These are phyloP conservation scores for Calvatia gigantea DNA, from an alignment of 768 basidiomycete species.

Conservation along the genomic window DNA sequence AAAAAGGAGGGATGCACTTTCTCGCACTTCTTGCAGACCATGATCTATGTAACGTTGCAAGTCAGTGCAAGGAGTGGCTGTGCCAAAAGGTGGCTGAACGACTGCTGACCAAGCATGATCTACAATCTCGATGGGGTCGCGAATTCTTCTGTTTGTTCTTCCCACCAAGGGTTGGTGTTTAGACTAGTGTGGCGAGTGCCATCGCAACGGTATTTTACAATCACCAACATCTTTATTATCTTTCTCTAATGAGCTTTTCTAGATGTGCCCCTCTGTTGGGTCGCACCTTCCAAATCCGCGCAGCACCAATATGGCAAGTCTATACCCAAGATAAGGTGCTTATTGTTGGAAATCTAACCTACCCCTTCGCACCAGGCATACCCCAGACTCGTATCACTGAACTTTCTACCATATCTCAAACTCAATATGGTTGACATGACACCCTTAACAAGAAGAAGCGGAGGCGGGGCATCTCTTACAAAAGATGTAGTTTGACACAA, in stretches of 20 bases:
- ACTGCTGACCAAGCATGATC: constrained; percentile 15
- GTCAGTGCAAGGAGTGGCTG: constrained; percentile 17
- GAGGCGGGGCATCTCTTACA: constrained; percentile 37
- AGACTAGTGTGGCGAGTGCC: constrained; percentile 15
- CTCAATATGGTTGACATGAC: constrained; percentile 54
- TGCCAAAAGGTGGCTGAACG: not conserved
- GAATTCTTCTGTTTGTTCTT: not conserved
- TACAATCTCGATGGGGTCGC: not conserved
- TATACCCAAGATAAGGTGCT: constrained; percentile 41
- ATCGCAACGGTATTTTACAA: constrained; percentile 35
- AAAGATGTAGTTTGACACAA: constrained; percentile 47
- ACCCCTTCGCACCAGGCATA: constrained; percentile 30
- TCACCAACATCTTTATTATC: constrained; percentile 34
- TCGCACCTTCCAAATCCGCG: constrained; percentile 33
- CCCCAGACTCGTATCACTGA: constrained; percentile 31
- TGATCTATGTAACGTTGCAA: constrained; percentile 28
- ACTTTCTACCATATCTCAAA: constrained; percentile 35
- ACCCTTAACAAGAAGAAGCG: constrained; percentile 38
- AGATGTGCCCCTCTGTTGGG: constrained; percentile 29
- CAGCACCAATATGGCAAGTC: constrained; percentile 33
- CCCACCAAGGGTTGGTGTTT: constrained; percentile 3
- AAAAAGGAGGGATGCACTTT: constrained; percentile 40
- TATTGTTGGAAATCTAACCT: constrained; percentile 46
- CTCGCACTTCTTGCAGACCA: constrained; percentile 91
- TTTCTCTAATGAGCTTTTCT: constrained; percentile 18